Evolutionary conservation across 768 basidiomycete genomes (phyloP), one percentile per base, ranked within the genome.

Genomic region (Rhizopogon vulgaris): DNA sequence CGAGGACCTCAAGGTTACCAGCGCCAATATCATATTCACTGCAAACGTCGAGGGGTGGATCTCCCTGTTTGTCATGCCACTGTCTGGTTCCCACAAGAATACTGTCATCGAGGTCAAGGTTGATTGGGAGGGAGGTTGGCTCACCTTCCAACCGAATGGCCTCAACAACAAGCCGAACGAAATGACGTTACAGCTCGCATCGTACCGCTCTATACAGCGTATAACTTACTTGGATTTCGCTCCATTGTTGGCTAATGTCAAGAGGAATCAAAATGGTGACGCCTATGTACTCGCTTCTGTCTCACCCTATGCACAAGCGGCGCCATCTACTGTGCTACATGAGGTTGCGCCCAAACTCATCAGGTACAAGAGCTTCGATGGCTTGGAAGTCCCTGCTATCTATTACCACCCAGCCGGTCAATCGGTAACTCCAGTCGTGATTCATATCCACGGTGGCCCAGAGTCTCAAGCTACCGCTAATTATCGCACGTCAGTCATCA

Each of bases 371-470:
- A 74, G 73, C 51, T 74, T 74, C 25, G 74, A 74, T 54, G 71
- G 62, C 7, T 41, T 74, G 49, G 67, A 71, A 52, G 56, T 75
- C 39, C 71, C 73, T 4, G 72, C 67, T 17, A 67, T 74, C 52
- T 75, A 75, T 51, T 74, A 74, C 51, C 73, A 71, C 53, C 73
- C 73, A 1, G 56, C 53, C 3, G 55, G 64, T 8, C 61, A 63
- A 48, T 60, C 56, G 34, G 57, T 57, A 18, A 63, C 59, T 9
- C 68, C 74, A 0, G 61, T 68, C 32, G 57, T 73, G 18, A 68
- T 74, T 28, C 54, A 52, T 15, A 74, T 74, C 14, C 74, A 74
- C 34, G 73, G 74, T 24, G 74, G 73, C 3, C 73, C 73, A 10
- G 67, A 59, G 38, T 56, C 62, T 36, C 71, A 74, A 49, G 64